A percentile compares a stretch with the other conserved stretches of the same genome.
Conservation (phyloP, 805 yeast species). For the Saturnispora gosingensis region DNA sequence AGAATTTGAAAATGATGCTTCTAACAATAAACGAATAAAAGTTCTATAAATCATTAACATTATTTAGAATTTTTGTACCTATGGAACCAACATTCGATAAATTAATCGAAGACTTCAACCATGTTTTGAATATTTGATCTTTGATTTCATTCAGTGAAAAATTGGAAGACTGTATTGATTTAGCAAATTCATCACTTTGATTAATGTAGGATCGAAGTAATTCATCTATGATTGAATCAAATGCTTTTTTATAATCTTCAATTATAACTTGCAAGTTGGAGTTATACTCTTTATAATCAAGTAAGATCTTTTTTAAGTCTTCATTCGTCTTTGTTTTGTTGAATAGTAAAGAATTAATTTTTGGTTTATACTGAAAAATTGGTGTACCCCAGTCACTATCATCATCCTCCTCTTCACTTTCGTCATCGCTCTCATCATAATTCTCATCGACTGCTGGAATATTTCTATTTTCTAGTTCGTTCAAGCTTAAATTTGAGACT, state of each 20-base stretch:
- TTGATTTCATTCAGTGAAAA: not conserved
- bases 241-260: not conserved
- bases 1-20: not conserved
- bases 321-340: not conserved
- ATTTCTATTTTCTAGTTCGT: not conserved
- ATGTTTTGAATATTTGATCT: not conserved
- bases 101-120: not conserved
- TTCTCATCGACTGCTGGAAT: constrained; percentile 9
- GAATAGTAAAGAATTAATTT: constrained; percentile 1
- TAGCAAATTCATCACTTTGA: not conserved
- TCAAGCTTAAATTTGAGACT: constrained; percentile 5
- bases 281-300: constrained; percentile 1
- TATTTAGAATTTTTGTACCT: not conserved
- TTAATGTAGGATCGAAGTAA: not conserved
- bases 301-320: not conserved
- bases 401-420: not conserved
- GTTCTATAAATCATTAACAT: constrained; percentile 1
- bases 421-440: constrained; percentile 1
- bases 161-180: not conserved
- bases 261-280: not conserved
- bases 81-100: not conserved
- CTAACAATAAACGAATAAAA: not conserved
- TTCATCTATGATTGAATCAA: constrained; percentile 1
- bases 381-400: not conserved
- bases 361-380: not conserved